Evolutionary conservation across 2,329 filamentous ascomycete species (phyloP), one percentile per base, ranked within the genome.

Genomic region (Sordariomycetes sp.): DNA sequence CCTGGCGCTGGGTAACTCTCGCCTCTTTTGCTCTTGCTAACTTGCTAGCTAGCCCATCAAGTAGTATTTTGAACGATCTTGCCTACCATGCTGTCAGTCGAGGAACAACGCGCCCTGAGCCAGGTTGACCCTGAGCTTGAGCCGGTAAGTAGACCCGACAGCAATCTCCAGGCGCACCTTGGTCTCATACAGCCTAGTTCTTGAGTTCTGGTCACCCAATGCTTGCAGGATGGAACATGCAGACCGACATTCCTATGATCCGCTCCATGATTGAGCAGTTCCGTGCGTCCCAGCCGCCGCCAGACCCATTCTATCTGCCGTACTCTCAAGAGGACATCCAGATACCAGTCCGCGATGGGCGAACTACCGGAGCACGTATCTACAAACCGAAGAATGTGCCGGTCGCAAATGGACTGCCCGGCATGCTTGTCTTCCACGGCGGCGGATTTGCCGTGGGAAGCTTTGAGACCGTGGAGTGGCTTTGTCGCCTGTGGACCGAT

Each of bases 391-490:
- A 37, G 6, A 21, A 34, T 7, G 18, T 21, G 4, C 17, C 45
- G 0, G 6, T 15, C 12, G 21, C 34, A 1, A 40, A 41, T 12
- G 48, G 47, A 4, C 37, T 41, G 2, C 51, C 51, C 20, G 41
- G 44, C 0, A 34, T 53, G 10, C 30, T 55, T 11, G 43, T 48
- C 17, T 49, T 51, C 20, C 50, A 53, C 25, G 47, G 46, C 14
- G 52, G 53, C 0, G 51, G 49, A 5, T 54, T 45, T 28, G 21
- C 46, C 7, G 19, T 51, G 2, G 51, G 50, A 10, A 43, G 49
- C 28, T 32, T 54, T 12, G 42, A 49, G 3, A 46, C 39, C 6
- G 43, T 47, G 33, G 42, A 42, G 5, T 34, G 39, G 15, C 42
- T 52, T 4, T 55, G 49, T 33, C 40, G 29, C 8, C 28, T 43